Percentiles rank a stretch among this genome's conserved stretches.
These are phyloP conservation scores for Xylariomycetidae sp. DNA, from an alignment of 2,329 filamentous ascomycete species.

Conservation along the genomic window DNA sequence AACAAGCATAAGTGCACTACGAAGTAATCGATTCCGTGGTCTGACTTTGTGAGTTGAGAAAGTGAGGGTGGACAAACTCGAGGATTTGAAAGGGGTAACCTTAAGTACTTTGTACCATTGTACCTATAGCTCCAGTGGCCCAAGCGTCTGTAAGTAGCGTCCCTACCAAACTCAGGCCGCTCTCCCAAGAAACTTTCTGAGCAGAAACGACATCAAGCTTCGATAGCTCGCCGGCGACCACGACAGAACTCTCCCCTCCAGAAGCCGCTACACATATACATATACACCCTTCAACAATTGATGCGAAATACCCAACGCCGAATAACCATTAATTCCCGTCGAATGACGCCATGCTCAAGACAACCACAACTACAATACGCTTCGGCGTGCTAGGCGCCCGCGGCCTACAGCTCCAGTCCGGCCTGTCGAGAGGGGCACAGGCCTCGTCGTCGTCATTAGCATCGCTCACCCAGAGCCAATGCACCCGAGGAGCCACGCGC, in stretches of 20 bases:
- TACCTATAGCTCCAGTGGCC: too few relatives aligned
- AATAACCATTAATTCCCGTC: too few relatives aligned
- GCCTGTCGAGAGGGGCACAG: slow-evolving; percentile 19
- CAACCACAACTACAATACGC: slow-evolving; percentile 23
- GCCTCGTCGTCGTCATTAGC: slow-evolving; percentile 18
- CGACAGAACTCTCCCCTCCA: slow-evolving; percentile 12
- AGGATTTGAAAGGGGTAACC: too few relatives aligned
- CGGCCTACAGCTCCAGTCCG: slow-evolving; percentile 22
- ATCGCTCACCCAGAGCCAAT: slow-evolving; percentile 12
- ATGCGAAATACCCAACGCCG: too few relatives aligned
- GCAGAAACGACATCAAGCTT: slow-evolving; percentile 12
- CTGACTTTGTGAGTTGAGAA: too few relatives aligned
- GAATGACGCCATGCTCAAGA: slow-evolving; percentile 20
- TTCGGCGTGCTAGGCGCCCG: slow-evolving; percentile 22
- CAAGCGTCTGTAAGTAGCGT: slow-evolving; percentile 12
- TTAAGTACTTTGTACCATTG: too few relatives aligned
- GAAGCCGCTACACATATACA: slow-evolving; percentile 3
- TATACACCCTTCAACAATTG: neutral
- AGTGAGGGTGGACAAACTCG: too few relatives aligned
- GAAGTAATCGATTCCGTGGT: too few relatives aligned
- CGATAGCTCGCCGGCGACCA: slow-evolving; percentile 3
- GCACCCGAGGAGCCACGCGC: neutral
- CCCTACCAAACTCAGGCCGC: too few relatives aligned
- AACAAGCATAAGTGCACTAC: too few relatives aligned
- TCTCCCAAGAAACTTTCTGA: slow-evolving; percentile 11